These are phyloP conservation scores for Bimuria novae-zelandiae DNA, from an alignment of 2,329 filamentous ascomycete genomes.

Conservation along the genomic window DNA sequence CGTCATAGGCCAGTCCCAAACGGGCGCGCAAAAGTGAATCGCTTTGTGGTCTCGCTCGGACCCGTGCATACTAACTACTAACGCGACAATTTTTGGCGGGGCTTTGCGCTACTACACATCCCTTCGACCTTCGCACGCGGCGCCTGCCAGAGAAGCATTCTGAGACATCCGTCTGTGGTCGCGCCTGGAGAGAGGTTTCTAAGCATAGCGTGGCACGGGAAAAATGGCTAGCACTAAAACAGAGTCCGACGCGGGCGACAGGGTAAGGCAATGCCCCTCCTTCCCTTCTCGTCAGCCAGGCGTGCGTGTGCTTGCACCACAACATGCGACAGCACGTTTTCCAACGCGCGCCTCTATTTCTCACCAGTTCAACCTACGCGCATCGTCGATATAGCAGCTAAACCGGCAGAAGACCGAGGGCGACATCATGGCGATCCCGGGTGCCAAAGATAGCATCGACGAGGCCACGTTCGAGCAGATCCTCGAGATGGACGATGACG, in stretches of 20 bases:
- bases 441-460: conserved; percentile 80
- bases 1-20: conserved; percentile 37
- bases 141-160: conserved; percentile 26
- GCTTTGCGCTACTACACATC: conserved; percentile 1
- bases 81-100: conserved; percentile 6
- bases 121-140: conserved; percentile 12
- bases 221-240: conserved; percentile 37
- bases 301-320: conserved; percentile 14
- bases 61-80: neutral
- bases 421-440: conserved; percentile 54
- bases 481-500: conserved; percentile 96
- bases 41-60: conserved; percentile 16
- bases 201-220: conserved; percentile 20
- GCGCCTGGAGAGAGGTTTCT: conserved; percentile 22
- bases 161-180: conserved; percentile 13
- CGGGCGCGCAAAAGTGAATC: conserved; percentile 30
- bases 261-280: conserved; percentile 42
- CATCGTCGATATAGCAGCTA: conserved; percentile 11
- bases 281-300: conserved; percentile 7
- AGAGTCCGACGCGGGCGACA: conserved; percentile 35
- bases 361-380: conserved; percentile 2
- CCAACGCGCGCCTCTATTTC: conserved; percentile 1
- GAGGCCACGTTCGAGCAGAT: conserved; percentile 86
- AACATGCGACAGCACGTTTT: neutral
- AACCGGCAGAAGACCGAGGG: conserved; percentile 28